Percentiles rank a stretch among this genome's conserved stretches.
phyloP scores from a whole-genome alignment of 257 asterid species.

The Solanum peruvianum region DNA sequence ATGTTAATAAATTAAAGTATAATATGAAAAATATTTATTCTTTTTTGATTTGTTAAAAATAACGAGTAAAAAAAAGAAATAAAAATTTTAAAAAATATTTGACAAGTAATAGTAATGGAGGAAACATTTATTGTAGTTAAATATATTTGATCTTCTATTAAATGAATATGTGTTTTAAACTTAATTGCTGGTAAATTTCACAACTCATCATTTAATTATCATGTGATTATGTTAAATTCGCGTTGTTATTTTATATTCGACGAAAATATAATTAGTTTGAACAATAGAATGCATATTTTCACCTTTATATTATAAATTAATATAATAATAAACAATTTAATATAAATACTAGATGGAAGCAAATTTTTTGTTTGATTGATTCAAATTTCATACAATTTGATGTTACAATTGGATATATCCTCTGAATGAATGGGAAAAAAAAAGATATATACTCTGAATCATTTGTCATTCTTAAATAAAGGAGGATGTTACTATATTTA shows the following conservation, averaged over 20 bases:
- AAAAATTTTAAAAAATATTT: no score
- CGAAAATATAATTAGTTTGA: no score
- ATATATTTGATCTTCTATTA: no score
- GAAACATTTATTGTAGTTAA: no score
- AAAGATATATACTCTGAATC: not conserved
- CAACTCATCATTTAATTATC: not conserved
- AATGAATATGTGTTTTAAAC: no score
- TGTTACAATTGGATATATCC: not conserved
- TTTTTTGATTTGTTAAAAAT: no score
- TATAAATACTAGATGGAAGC: not conserved
- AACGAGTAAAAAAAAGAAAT: no score
- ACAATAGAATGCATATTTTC: not conserved
- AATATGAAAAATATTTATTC: no score
- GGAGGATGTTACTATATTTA: not conserved
- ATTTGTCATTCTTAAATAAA: not conserved
- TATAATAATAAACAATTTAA: no score
- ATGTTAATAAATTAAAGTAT: no score
- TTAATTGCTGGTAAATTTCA: not conserved
- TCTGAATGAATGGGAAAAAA: not conserved
- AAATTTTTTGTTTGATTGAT: not conserved
- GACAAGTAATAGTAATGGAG: no score
- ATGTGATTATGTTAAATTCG: not conserved
- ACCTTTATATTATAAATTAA: not conserved
- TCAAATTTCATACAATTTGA: not conserved
- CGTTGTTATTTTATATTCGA: not conserved